phyloP scores from a whole-genome alignment of 805 yeast species.

The Wickerhamiella alocasiicola region DNA sequence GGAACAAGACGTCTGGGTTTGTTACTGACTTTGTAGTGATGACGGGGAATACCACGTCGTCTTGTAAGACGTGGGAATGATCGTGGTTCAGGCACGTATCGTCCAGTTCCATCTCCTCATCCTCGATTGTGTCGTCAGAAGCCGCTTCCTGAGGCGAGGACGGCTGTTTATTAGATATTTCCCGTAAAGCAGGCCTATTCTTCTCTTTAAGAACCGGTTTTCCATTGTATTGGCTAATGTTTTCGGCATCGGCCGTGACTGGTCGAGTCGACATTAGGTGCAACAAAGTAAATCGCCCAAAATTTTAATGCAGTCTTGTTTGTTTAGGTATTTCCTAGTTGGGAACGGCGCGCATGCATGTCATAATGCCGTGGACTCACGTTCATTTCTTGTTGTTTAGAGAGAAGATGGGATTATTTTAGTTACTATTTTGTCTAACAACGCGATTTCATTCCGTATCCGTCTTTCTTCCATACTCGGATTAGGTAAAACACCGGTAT shows the following conservation, averaged over 20 bases:
- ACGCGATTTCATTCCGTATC: no score
- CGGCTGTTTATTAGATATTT: conserved; percentile 7
- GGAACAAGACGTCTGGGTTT: conserved; percentile 29
- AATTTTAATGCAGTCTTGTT: conserved; percentile 9
- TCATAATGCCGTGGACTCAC: no score
- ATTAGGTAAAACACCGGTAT: no score
- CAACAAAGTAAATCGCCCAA: conserved; percentile 5
- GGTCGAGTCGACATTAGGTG: conserved; percentile 10
- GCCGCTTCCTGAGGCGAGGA: conserved; percentile 1
- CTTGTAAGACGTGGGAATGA: conserved; percentile 16
- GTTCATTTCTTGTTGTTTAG: no score
- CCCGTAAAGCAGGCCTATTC: conserved; percentile 6
- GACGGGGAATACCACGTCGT: conserved; percentile 15
- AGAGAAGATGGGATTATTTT: no score
- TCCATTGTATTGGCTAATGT: background rate
- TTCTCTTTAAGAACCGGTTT: background rate
- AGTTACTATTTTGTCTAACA: no score
- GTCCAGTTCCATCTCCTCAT: conserved; percentile 15
- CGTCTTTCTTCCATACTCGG: no score
- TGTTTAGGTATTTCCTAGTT: conserved; percentile 10
- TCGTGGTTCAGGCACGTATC: conserved; percentile 14
- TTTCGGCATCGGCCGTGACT: conserved; percentile 10
- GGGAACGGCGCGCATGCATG: conserved; percentile 6
- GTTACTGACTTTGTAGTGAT: conserved; percentile 16
- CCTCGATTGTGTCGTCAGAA: conserved; percentile 17